A percentile compares a stretch with the other conserved stretches of the same genome.
phyloP scores from a whole-genome alignment of 1,139 yeast genomes.

The Zygosaccharomyces sapae region DNA sequence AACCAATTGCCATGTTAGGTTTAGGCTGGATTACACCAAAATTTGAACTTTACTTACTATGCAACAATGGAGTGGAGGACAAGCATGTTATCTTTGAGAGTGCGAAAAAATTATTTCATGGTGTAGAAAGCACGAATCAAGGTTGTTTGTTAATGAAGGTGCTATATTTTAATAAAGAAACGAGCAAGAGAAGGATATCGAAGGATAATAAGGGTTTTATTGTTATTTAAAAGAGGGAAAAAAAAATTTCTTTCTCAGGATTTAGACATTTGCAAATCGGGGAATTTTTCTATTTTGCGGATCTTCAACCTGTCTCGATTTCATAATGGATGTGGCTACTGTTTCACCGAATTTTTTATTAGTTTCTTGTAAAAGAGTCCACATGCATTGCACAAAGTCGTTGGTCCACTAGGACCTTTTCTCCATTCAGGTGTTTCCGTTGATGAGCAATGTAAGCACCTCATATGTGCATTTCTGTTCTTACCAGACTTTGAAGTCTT shows the following conservation, averaged over 20 bases:
- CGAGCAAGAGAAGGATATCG: no score
- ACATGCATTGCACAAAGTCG: conserved; percentile 86
- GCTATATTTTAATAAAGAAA: conserved; percentile 43
- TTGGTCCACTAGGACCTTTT: conserved; percentile 79
- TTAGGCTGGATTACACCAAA: conserved; percentile 54
- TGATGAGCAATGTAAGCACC: conserved; percentile 70
- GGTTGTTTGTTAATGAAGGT: conserved; percentile 59
- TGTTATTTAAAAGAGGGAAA: not conserved
- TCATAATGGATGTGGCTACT: conserved; percentile 24
- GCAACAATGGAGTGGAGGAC: conserved; percentile 46
- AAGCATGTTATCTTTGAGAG: conserved; percentile 49
- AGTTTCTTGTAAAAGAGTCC: conserved; percentile 52
- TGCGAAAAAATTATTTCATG: conserved; percentile 52
- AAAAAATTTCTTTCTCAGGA: not conserved
- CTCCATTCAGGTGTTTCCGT: conserved; percentile 90
- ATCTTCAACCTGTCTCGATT: conserved; percentile 17
- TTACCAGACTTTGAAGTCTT: conserved; percentile 18
- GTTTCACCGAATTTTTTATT: conserved; percentile 22
- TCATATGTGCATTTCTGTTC: conserved; percentile 17
- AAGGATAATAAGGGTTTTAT: not conserved
- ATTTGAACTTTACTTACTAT: conserved; percentile 53
- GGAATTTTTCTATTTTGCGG: conserved; percentile 23
- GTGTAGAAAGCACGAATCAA: conserved; percentile 54
- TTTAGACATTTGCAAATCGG: not conserved
- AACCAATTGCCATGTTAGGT: conserved; percentile 39